Conservation (phyloP, 2,329 filamentous ascomycete species). For the Blumeriella jaapii region DNA sequence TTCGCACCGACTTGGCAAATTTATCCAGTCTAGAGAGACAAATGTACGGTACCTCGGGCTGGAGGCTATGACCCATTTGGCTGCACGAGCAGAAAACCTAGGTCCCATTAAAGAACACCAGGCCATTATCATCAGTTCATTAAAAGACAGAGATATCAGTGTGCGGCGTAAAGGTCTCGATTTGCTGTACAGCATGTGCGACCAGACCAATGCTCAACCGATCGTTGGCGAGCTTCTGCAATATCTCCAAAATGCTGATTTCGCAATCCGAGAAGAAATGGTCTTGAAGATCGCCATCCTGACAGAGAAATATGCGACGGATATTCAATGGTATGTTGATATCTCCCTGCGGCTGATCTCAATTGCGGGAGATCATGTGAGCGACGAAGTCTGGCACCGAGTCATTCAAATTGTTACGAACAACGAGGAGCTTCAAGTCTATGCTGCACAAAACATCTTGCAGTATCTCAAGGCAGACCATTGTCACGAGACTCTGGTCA, state of each 20-base stretch:
- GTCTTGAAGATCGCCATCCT: slow-evolving; percentile 97
- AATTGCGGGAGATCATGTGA: slow-evolving; percentile 96
- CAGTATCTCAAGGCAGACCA: slow-evolving; percentile 87
- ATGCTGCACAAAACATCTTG: slow-evolving; percentile 86
- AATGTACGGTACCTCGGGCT: slow-evolving; percentile 93
- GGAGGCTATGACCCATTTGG: slow-evolving; percentile 96
- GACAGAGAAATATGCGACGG: slow-evolving; percentile 96
- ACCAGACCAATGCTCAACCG: slow-evolving; percentile 81
- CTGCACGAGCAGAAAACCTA: slow-evolving; percentile 82
- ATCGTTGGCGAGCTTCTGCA: slow-evolving; percentile 90
- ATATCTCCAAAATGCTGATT: slow-evolving; percentile 93
- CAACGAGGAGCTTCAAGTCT: slow-evolving; percentile 95
- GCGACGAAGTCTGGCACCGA: slow-evolving; percentile 97
- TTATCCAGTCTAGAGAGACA: slow-evolving; percentile 93
- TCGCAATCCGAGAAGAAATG: slow-evolving; percentile 98
- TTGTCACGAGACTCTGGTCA: slow-evolving; percentile 93
- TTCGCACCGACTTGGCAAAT: slow-evolving; percentile 78
- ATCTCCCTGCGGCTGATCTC: slow-evolving; percentile 89
- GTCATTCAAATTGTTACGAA: slow-evolving; percentile 99
- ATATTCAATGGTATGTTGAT: slow-evolving; percentile 98
- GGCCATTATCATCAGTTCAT: slow-evolving; percentile 84
- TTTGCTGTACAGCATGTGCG: slow-evolving; percentile 98
- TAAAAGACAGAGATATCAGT: slow-evolving; percentile 93
- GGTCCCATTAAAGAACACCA: slow-evolving; percentile 98
- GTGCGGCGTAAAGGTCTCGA: slow-evolving; percentile 92